Evolutionary conservation across 2,329 filamentous ascomycete genomes (phyloP).

Genomic region (Orbilia ellipsospora): DNA sequence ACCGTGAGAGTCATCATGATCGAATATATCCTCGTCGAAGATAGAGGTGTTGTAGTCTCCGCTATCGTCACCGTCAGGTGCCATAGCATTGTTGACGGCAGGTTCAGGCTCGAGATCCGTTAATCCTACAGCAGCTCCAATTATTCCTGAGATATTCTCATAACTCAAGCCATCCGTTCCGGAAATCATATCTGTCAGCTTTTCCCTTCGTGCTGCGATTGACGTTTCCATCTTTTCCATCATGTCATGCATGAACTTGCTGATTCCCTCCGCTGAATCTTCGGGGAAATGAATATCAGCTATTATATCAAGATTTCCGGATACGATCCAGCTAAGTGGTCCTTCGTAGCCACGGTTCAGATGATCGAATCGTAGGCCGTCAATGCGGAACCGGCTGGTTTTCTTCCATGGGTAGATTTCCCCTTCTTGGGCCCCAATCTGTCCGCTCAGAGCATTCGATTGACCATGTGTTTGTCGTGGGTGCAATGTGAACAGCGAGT

Average conservation of each 20-base stretch:
- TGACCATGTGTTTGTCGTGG: constrained; percentile 88
- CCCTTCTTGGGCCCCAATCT: constrained; percentile 71
- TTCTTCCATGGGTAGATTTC: constrained; percentile 85
- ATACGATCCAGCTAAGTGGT: constrained; percentile 96
- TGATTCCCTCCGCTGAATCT: constrained; percentile 86
- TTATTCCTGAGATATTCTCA: constrained; percentile 42
- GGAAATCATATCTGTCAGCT: constrained; percentile 36
- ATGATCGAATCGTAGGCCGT: constrained; percentile 93
- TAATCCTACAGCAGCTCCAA: constrained; percentile 42
- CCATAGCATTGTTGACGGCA: constrained; percentile 1
- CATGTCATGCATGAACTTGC: constrained; percentile 95
- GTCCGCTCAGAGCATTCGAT: constrained; percentile 69
- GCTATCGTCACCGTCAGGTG: constrained; percentile 12
- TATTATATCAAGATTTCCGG: constrained; percentile 96
- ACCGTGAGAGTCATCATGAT: constrained; percentile 8
- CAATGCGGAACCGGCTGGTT: constrained; percentile 89
- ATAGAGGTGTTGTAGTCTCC: constrained; percentile 18
- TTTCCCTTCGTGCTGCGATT: constrained; percentile 68
- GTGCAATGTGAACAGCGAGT: constrained; percentile 96
- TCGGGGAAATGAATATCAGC: constrained; percentile 94
- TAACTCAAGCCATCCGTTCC: constrained; percentile 28
- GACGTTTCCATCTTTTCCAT: constrained; percentile 96
- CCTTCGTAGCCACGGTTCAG: constrained; percentile 92
- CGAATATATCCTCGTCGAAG: constrained; percentile 16
- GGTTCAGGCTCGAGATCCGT: constrained; percentile 22